Evolutionary conservation across 176 grass and related monocot genomes (phyloP), one percentile per base, ranked within the genome.

Genomic region (Carex scoparia): DNA sequence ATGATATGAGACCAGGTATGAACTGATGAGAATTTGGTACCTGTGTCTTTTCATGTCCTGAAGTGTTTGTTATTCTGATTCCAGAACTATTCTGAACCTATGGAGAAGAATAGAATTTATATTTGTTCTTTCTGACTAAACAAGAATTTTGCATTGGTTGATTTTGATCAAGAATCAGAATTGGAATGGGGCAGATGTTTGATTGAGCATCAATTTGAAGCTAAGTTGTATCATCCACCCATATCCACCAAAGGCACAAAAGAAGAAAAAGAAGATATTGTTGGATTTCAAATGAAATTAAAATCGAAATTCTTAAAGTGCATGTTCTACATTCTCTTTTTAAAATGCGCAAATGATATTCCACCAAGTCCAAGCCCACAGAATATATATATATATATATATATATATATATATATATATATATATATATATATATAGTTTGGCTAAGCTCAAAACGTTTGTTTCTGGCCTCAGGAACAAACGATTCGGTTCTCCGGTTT

Each of bases 21-120:
- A 69, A 75, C 30, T 28, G 19, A 27, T 53, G 71, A 75, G 31
- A 75, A 53, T 53, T 30, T 75, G 46, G 19, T 16, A 30, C 71
- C 14, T 31, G n/a, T 27, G 46, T 13, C 2, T 49, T 44, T 14
- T 75, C 38, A 49, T 63, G 61, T 23, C 18, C 11, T 63, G 61
- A 7, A 75, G 71, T 75, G 46, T 75, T 74, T 75, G 46, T 75
- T 74, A 74, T 74, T 76, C 71, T 76, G 71, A 76, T 76, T 76
- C 71, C 71, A 76, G 71, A 53, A 76, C 46, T 53, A 76, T 54
- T 76, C 46, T 54, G 8, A 53, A 76, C 71, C 71, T 31, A 30
- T 76, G 46, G 13, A 72, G 40, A 46, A 73, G 42, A 49, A 73
- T 73, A 73, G 42, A 49, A 73, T 49, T 49, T 10, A 49, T 4